These are phyloP conservation scores for Boletus mariae DNA, from an alignment of 1,284 basidiomycete genomes.

Conservation along the genomic window DNA sequence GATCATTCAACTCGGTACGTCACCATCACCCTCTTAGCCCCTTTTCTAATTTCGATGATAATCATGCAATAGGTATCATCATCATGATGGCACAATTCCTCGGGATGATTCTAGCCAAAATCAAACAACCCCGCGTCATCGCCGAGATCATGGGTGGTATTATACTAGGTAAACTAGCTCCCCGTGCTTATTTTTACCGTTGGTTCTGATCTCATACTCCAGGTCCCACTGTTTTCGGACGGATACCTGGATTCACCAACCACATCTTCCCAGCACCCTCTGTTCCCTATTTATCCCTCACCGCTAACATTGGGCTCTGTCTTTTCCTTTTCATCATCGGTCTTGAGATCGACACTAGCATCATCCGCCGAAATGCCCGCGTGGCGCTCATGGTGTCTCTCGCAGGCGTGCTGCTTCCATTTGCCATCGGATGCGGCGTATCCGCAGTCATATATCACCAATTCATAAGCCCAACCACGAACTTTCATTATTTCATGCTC, in stretches of 20 bases:
- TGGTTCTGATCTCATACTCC: not conserved
- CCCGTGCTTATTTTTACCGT: too few species aligned
- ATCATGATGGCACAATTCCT: slow-evolving; percentile 78
- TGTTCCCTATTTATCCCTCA: slow-evolving; percentile 76
- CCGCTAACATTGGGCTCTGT: slow-evolving; percentile 91
- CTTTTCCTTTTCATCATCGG: slow-evolving; percentile 93
- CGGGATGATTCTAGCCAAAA: slow-evolving; percentile 62
- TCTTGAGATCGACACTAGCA: slow-evolving; percentile 78
- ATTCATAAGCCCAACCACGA: slow-evolving; percentile 67
- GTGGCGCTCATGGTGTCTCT: slow-evolving; percentile 47
- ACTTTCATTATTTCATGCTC: slow-evolving; percentile 87
- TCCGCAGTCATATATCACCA: slow-evolving; percentile 77
- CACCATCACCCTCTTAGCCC: not conserved
- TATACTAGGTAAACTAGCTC: slow-evolving; percentile 54
- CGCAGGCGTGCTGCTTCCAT: slow-evolving; percentile 75
- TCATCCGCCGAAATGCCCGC: slow-evolving; percentile 54
- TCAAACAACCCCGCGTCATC: slow-evolving; percentile 86
- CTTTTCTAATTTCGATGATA: not conserved
- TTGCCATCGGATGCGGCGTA: slow-evolving; percentile 82
- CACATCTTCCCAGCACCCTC: slow-evolving; percentile 79
- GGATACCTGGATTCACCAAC: slow-evolving; percentile 75
- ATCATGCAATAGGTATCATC: slow-evolving; percentile 36
- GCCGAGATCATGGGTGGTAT: slow-evolving; percentile 88
- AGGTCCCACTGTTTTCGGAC: slow-evolving; percentile 77
- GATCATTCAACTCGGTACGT: slow-evolving; percentile 83